A percentile compares a stretch with the other conserved stretches of the same genome.
Evolutionary conservation across 495 filamentous ascomycete species (phyloP).

Genomic region (Penicillium pancosmium): DNA sequence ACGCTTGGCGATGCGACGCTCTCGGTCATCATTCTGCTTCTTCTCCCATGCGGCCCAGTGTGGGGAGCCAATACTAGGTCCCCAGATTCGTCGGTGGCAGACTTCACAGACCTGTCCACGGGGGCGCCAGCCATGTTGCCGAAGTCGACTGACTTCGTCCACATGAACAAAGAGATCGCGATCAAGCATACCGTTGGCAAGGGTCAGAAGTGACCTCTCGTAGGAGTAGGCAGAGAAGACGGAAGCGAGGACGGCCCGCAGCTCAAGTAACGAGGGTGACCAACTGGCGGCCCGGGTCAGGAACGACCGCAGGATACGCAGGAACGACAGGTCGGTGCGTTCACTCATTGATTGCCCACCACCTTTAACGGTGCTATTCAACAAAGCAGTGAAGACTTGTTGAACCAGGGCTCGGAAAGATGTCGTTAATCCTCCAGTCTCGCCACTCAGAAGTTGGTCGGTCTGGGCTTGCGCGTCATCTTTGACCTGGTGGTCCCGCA

Average conservation of each 20-base stretch:
- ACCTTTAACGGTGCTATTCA: conserved; percentile 62
- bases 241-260: conserved; percentile 79
- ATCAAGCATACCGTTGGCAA: conserved; percentile 85
- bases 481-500: conserved; percentile 31
- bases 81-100: conserved; percentile 85
- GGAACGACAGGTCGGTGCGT: conserved; percentile 71
- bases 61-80: conserved; percentile 76
- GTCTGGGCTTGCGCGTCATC: conserved; percentile 17
- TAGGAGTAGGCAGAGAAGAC: conserved; percentile 96
- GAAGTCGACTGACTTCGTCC: conserved; percentile 67
- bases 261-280: conserved; percentile 83
- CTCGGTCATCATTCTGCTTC: conserved; percentile 51
- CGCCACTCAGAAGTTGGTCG: conserved; percentile 12
- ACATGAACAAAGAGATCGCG: conserved; percentile 89
- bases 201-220: conserved; percentile 80
- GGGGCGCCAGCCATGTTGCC: conserved; percentile 90
- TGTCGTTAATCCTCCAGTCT: conserved; percentile 53
- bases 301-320: conserved; percentile 88
- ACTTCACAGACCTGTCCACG: conserved; percentile 83
- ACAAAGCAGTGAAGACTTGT: conserved; percentile 84
- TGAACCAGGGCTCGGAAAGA: conserved; percentile 80
- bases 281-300: conserved; percentile 77
- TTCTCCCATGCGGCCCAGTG: conserved; percentile 83
- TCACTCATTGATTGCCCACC: conserved; percentile 37
- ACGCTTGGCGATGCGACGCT: conserved; percentile 35